Percentiles rank a stretch among this genome's conserved stretches.
Evolutionary conservation across 2,329 filamentous ascomycete genomes (phyloP).

Genomic region (Penicillium hesseltinei): DNA sequence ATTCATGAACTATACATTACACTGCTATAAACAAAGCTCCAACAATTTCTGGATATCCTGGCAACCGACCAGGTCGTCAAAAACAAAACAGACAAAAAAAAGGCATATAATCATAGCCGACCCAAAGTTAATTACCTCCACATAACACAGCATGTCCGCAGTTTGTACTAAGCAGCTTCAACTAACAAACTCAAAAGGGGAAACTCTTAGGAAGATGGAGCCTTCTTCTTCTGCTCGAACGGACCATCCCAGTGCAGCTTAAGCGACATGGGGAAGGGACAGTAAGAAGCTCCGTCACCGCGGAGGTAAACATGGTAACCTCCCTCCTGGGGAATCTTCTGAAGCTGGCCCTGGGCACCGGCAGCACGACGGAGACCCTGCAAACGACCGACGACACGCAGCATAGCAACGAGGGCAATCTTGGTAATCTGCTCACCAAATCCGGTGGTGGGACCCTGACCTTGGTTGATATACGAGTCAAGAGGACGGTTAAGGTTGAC

Average conservation of each 20-base stretch:
- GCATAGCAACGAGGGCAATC: slow-evolving; percentile 64
- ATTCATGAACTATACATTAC: slow-evolving; percentile 17
- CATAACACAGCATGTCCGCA: background rate
- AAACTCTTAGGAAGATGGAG: slow-evolving; percentile 1
- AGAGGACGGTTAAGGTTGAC: slow-evolving; percentile 64
- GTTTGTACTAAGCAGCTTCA: background rate
- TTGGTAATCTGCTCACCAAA: slow-evolving; percentile 61
- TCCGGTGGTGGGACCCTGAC: slow-evolving; percentile 61
- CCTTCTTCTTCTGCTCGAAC: slow-evolving; percentile 20
- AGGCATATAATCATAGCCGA: slow-evolving; percentile 12
- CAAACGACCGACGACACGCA: slow-evolving; percentile 63
- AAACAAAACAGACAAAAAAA: slow-evolving; percentile 15
- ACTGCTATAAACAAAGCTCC: slow-evolving; percentile 11
- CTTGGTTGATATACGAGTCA: slow-evolving; percentile 64
- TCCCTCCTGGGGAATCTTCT: slow-evolving; percentile 59
- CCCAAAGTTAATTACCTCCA: slow-evolving; percentile 1
- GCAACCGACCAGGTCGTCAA: slow-evolving; percentile 11
- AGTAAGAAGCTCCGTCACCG: slow-evolving; percentile 62
- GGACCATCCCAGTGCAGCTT: slow-evolving; percentile 47
- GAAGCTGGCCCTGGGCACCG: slow-evolving; percentile 65
- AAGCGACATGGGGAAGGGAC: slow-evolving; percentile 51
- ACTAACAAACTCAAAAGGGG: background rate
- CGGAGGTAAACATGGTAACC: slow-evolving; percentile 63
- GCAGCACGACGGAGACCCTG: slow-evolving; percentile 60
- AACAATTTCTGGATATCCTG: slow-evolving; percentile 26